These are phyloP conservation scores for Aschersonia sp. DNA, from an alignment of 2,329 filamentous ascomycete species.

Conservation along the genomic window DNA sequence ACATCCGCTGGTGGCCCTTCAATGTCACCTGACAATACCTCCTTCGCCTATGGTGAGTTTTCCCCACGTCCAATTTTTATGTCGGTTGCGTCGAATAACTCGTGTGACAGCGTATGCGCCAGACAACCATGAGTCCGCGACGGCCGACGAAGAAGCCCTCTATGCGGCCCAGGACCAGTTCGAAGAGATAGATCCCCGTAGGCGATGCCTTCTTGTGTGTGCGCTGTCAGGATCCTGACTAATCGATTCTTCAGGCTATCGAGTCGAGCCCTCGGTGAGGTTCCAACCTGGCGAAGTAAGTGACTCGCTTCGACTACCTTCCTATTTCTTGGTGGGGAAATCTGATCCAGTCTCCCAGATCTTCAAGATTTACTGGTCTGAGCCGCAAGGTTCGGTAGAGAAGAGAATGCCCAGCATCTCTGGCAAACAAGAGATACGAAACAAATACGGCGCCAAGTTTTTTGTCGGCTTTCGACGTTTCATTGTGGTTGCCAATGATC, in stretches of 20 bases:
- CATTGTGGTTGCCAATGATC: slow-evolving; percentile 35
- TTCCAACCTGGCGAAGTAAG: slow-evolving; percentile 28
- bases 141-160: not conserved
- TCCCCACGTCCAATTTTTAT: too few species aligned
- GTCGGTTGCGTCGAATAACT: not conserved
- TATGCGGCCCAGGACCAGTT: slow-evolving; percentile 1
- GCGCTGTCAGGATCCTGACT: not conserved
- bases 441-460: slow-evolving; percentile 22
- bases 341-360: slow-evolving; percentile 17
- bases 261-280: slow-evolving; percentile 20
- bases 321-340: too few species aligned
- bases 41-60: not conserved
- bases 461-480: slow-evolving; percentile 39
- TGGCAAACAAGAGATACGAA: slow-evolving; percentile 17
- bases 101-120: slow-evolving; percentile 1
- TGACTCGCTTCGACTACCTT: not conserved
- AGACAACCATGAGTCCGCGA: slow-evolving; percentile 2
- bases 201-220: slow-evolving; percentile 4
- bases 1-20: not conserved
- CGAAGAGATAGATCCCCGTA: slow-evolving; percentile 22
- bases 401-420: slow-evolving; percentile 16
- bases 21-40: not conserved
- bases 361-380: slow-evolving; percentile 41
- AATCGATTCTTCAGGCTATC: slow-evolving; percentile 18
- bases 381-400: slow-evolving; percentile 27